Percentiles rank a stretch among this genome's conserved stretches.
phyloP scores from a whole-genome alignment of 2,329 filamentous ascomycete genomes.

The Blumeria graminis region DNA sequence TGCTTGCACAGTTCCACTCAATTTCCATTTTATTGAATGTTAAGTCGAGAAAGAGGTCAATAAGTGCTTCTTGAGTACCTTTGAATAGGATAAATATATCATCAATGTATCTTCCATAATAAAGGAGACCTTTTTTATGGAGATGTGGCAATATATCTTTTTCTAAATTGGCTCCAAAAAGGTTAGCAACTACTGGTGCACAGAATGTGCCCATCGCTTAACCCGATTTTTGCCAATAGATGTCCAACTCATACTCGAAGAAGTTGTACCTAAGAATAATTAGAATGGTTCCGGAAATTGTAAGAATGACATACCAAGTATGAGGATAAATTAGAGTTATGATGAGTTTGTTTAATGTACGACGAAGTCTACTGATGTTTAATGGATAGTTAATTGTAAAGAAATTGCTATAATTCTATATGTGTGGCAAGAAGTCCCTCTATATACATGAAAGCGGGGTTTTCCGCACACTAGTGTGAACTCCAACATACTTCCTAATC shows the following conservation, averaged over 20 bases:
- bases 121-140: not conserved
- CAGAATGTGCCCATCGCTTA: not conserved
- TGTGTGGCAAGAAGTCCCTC: no score
- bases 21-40: not conserved
- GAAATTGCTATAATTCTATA: no score
- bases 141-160: not conserved
- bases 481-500: no score
- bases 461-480: no score
- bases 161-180: not conserved
- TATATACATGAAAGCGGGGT: no score
- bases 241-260: not conserved
- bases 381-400: no score
- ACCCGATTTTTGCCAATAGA: not conserved
- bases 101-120: not conserved
- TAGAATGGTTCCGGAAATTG: no score
- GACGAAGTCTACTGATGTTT: no score
- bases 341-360: no score
- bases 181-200: not conserved
- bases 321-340: no score
- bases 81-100: not conserved
- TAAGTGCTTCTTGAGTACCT: not conserved
- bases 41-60: not conserved
- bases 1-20: not conserved
- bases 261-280: not conserved
- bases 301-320: no score